A percentile compares a stretch with the other conserved stretches of the same genome.
Evolutionary conservation across 495 filamentous ascomycete genomes (phyloP).

Genomic region (Penicillium flavigenum): DNA sequence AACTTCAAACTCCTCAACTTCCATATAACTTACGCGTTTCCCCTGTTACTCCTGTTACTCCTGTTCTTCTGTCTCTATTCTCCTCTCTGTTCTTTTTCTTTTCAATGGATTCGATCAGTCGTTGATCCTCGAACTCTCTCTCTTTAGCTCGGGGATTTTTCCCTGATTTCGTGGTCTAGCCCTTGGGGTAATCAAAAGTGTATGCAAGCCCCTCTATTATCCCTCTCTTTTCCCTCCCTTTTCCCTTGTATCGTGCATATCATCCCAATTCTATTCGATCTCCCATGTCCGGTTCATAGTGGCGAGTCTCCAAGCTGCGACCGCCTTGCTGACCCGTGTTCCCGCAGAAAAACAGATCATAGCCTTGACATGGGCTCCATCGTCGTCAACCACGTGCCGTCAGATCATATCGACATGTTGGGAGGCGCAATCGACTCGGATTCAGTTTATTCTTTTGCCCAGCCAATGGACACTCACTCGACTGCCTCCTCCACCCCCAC

Average conservation of each 20-base stretch:
- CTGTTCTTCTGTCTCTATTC: not conserved
- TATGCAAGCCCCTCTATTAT: constrained; percentile 10
- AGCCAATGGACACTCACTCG: constrained; percentile 26
- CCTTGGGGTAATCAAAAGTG: constrained; percentile 2
- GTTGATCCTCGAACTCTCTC: constrained; percentile 14
- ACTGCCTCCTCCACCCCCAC: constrained; percentile 43
- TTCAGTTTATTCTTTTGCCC: constrained; percentile 34
- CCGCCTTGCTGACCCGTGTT: constrained; percentile 18
- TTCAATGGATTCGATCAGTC: constrained; percentile 17
- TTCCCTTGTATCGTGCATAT: not conserved
- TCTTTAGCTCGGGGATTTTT: constrained; percentile 13
- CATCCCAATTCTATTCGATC: constrained; percentile 2
- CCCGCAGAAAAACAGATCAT: constrained; percentile 12
- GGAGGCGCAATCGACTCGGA: constrained; percentile 47
- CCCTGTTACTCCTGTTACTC: constrained; percentile 1
- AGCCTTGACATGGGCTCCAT: constrained; percentile 46
- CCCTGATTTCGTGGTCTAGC: constrained; percentile 17
- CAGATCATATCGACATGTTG: constrained; percentile 48
- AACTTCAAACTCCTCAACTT: constrained; percentile 11
- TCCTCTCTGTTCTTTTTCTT: constrained; percentile 3
- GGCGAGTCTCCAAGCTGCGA: constrained; percentile 21
- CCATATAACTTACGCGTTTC: constrained; percentile 18
- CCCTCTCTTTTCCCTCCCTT: not conserved
- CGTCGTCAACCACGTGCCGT: constrained; percentile 45
- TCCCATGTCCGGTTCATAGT: constrained; percentile 1